phyloP scores from a whole-genome alignment of 768 basidiomycete genomes.

The Serendipita sp. region DNA sequence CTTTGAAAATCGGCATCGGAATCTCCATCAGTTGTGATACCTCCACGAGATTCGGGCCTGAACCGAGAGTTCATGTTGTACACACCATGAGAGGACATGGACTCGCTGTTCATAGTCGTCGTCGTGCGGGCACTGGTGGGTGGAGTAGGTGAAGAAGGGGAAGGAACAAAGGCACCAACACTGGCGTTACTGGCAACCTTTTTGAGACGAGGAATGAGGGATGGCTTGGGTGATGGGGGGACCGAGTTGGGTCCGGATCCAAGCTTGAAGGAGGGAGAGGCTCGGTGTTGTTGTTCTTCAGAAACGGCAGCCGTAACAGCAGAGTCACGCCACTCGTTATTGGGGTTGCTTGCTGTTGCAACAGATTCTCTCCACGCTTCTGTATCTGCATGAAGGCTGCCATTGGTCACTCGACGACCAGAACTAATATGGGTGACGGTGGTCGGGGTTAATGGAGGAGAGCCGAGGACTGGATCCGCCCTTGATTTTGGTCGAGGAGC shows the following conservation, averaged over 20 bases:
- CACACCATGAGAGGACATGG: not conserved
- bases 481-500: slow-evolving; percentile 2
- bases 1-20: slow-evolving; percentile 81
- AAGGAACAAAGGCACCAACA: not conserved
- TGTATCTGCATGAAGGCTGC: not conserved
- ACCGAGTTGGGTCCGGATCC: not conserved
- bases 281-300: not conserved
- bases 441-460: not conserved
- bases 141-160: not conserved
- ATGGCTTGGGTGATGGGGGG: not conserved
- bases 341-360: not conserved
- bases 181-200: not conserved
- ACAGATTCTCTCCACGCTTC: not conserved
- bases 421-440: not conserved
- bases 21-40: slow-evolving; percentile 38
- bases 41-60: slow-evolving; percentile 5
- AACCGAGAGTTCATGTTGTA: not conserved
- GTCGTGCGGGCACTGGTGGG: not conserved
- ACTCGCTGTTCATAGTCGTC: not conserved
- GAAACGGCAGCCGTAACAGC: not conserved
- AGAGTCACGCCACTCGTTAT: not conserved
- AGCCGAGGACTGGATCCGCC: not conserved
- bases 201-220: not conserved
- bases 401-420: not conserved
- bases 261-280: not conserved